Evolutionary conservation across 192 early-diverging fungal genomes (phyloP).

Genomic region (Coemansia sp.): DNA sequence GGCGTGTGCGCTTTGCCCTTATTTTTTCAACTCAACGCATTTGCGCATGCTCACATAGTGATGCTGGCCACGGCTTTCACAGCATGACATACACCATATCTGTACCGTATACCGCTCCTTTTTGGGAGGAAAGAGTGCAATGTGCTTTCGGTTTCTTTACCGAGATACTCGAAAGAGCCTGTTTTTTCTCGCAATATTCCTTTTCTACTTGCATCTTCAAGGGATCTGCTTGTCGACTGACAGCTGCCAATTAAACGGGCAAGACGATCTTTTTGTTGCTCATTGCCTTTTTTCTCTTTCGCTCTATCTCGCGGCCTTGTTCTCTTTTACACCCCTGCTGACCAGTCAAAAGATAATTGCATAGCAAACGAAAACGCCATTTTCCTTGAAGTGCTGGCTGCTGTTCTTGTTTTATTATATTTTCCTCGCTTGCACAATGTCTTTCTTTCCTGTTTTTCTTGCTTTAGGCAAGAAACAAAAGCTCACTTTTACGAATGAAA

Average conservation of each 20-base stretch:
- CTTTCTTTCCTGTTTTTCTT: background rate
- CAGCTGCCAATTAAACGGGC: background rate
- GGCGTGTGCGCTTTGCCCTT: background rate
- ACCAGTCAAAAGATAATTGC: background rate
- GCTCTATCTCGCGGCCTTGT: background rate
- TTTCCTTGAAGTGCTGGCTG: too few species aligned
- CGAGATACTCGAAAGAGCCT: background rate
- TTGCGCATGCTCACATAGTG: too few species aligned
- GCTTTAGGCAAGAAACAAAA: background rate
- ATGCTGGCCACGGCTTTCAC: background rate
- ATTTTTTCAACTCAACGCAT: background rate
- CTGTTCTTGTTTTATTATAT: too few species aligned
- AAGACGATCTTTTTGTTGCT: conserved; percentile 10
- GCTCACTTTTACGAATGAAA: too few species aligned
- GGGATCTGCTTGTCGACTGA: conserved; percentile 5
- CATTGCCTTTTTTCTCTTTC: background rate
- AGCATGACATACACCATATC: background rate
- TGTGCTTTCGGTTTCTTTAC: background rate
- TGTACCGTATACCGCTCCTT: too few species aligned
- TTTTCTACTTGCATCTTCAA: background rate
- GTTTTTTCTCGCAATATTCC: background rate
- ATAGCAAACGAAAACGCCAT: too few species aligned
- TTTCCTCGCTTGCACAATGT: background rate
- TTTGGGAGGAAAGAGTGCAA: background rate
- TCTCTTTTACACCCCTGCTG: background rate